Conservation (phyloP, 306 rosid species). For the Rosa persica region DNA sequence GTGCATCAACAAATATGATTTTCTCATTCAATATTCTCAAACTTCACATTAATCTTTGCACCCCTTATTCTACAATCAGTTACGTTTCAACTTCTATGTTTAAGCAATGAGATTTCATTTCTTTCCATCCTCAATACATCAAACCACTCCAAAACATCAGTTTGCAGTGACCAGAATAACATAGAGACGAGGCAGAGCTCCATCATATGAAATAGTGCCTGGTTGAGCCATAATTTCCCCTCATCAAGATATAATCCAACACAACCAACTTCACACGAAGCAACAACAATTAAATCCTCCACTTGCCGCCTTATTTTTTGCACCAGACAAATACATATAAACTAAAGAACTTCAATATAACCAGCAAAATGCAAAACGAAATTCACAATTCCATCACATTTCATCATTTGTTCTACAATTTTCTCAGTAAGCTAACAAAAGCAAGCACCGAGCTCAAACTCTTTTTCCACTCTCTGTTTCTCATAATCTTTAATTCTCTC, state of each 20-base stretch:
- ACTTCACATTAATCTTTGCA: neutral
- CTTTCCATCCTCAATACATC: neutral
- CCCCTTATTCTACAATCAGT: neutral
- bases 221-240: neutral
- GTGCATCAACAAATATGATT: neutral
- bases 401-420: constrained; percentile 2
- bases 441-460: constrained; percentile 11
- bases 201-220: neutral
- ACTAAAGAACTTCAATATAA: neutral
- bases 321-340: neutral
- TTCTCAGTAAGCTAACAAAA: neutral
- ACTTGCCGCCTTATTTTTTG: neutral
- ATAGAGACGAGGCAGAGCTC: neutral
- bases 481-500: neutral
- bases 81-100: neutral
- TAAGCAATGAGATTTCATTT: neutral
- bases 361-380: neutral
- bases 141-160: neutral
- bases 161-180: neutral
- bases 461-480: constrained; percentile 1
- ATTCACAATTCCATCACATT: constrained; percentile 9
- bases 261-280: neutral
- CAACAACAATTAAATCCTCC: neutral
- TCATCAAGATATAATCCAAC: neutral
- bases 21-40: neutral